phyloP scores from a whole-genome alignment of 108 stramenopile genomes.

The Skeletonema costatum region DNA sequence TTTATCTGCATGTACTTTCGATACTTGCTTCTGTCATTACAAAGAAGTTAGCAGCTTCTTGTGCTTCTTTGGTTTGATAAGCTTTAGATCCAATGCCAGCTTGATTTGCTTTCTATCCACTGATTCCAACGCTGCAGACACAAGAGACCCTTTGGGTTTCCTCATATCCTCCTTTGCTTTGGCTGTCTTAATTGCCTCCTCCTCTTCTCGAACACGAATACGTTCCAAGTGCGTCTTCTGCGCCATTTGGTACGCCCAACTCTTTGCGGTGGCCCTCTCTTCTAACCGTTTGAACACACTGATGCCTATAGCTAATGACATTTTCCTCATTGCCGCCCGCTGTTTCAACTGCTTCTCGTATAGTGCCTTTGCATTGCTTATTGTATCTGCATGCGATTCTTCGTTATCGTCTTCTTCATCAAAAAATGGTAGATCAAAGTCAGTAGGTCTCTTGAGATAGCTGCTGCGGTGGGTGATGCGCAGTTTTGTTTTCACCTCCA shows the following conservation, averaged over 20 bases:
- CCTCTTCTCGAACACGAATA: constrained; percentile 12
- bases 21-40: neutral
- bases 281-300: constrained; percentile 30
- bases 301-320: constrained; percentile 43
- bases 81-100: neutral
- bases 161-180: neutral
- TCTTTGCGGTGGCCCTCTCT: constrained; percentile 38
- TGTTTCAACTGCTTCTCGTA: constrained; percentile 76
- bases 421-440: constrained; percentile 87
- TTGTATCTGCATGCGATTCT: constrained; percentile 65
- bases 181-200: constrained; percentile 9
- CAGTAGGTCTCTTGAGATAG: constrained; percentile 52
- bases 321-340: constrained; percentile 48
- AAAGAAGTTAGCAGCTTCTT: neutral
- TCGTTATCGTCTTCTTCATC: constrained; percentile 84
- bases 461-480: constrained; percentile 24
- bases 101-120: constrained; percentile 8
- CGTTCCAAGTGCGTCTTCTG: constrained; percentile 26
- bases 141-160: neutral
- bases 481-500: constrained; percentile 32
- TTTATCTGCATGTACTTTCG: neutral
- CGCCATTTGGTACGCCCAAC: constrained; percentile 34
- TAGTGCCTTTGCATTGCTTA: constrained; percentile 69
- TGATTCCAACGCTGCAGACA: constrained; percentile 10
- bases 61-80: neutral